Evolutionary conservation across 140 eudicot species (phyloP).

Genomic region (Cichorium intybus): DNA sequence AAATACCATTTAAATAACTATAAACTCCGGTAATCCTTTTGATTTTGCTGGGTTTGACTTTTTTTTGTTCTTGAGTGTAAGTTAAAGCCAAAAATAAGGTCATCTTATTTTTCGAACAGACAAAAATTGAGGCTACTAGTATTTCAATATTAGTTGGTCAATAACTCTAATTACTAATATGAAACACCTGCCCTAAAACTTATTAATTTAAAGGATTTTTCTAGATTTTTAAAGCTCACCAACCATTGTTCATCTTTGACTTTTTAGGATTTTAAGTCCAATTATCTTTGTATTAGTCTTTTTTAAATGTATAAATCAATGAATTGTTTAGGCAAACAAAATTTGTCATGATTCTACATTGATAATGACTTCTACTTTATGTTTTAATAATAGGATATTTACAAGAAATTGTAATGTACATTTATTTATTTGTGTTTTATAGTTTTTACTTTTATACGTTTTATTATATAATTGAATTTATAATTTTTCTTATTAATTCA

Average conservation of each 20-base stretch:
- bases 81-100: slow-evolving; percentile 11
- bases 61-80: slow-evolving; percentile 5
- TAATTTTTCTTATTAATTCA: too few relatives aligned
- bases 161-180: not conserved
- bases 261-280: not conserved
- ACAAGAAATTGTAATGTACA: not conserved
- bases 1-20: too few relatives aligned
- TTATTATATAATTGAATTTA: too few relatives aligned
- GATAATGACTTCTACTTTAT: not conserved
- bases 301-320: too few relatives aligned
- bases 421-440: too few relatives aligned
- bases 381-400: not conserved
- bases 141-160: slow-evolving; percentile 4
- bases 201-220: not conserved
- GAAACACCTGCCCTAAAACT: not conserved
- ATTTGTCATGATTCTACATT: not conserved
- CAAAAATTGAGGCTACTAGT: not conserved
- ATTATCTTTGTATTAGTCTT: not conserved
- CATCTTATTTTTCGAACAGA: not conserved
- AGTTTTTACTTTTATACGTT: too few relatives aligned
- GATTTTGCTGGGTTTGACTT: not conserved
- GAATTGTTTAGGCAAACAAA: too few relatives aligned
- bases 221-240: not conserved
- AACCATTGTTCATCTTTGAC: not conserved
- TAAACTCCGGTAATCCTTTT: not conserved